Base-by-base conservation (phyloP, 2,329 filamentous ascomycete species). In the Ascosphaera aggregata region DNA sequence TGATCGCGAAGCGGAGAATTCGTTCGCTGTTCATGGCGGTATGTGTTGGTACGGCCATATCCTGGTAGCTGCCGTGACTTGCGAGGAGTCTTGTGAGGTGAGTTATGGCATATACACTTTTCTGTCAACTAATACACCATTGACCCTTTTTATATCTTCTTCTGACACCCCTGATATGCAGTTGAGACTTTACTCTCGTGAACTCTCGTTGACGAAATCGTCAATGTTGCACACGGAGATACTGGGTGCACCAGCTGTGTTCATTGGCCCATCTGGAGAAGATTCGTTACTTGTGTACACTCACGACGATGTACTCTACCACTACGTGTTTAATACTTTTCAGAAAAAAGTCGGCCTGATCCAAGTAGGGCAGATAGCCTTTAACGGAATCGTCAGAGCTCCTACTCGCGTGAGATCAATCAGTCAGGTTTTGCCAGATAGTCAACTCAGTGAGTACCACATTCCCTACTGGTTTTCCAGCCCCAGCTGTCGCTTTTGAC, bases 11-110 rank as follows among this genome's bases (percentile, higher is more conserved):
- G 69, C 76, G 51, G 89, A 95, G 56, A 84, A 85, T 48, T 81
- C 85, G 44, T 98, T 98, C 52, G 73, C 82, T 18, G 81, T 98
- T 11, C 69, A 85, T 44, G 89, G 89, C 37, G 89, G 89, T 4
- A 93, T 98, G 85, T 95, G 86, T 54, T 98, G 89, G 89, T 85
- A 92, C 53, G 84, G 92, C 47, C 86, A 98, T 57, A 80, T 95
- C 22, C 65, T 98, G 15, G 80, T 95, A 41, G 85, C 84, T 31
- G 84, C 86, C 3, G 76, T 94, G n/a, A 89, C 98, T 56, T 75
- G 73, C 40, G 80, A 79, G 47, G 71, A 75, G 46, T 74, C 74
- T 17, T 84, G 84, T 49, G 79, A 93, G 61, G 68, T 71, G 56
- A 42, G 53, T 43, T 8, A 17, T 34, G n/a, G n/a, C n/a, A n/a